Base-by-base conservation (phyloP, 1,284 basidiomycete species). In the Boletellus deceptivus region DNA sequence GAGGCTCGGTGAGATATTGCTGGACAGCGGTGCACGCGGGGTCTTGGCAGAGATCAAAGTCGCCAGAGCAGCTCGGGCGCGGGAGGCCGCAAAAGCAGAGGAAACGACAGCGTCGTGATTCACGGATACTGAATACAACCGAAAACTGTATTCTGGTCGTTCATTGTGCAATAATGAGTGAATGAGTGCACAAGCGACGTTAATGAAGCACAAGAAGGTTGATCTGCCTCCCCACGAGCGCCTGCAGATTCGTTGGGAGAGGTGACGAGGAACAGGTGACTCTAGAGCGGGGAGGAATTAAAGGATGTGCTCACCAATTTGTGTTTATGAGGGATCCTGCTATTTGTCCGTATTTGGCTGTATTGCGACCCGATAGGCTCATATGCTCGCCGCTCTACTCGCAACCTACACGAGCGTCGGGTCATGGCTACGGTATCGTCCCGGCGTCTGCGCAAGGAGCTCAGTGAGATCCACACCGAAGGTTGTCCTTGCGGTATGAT, bases 11-110 rank as follows among this genome's bases (percentile, higher is more conserved):
- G 70, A 69, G 53, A 70, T 73, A 14, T 68, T 96, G 54, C 77
- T 89, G 35, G 77, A 78, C 9, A 75, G 70, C 2, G 93, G 93
- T 2, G 93, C 88, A 16, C 78, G 76, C 62, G 78, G 77, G 55
- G 90, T 96, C 56, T 64, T 96, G 64, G 85, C 90, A 25, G 89
- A 89, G 50, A 89, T 96, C 60, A 86, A 81, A 14, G 66, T 67
- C 52, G 85, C 91, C 58, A 76, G 89, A 56, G 78, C 77, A 56
- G 73, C 71, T 52, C 74, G 82, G 51, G 79, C 83, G 45, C 72
- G 62, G 22, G 76, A 77, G 57, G 77, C 31, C n/a, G 16, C 43
- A n/a, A 44, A 44, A 4, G 31, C 46, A 34, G 55, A 47, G 25
- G 35, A 27, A 31, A 55, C 51, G 31, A 55, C 57, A n/a, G 48